Conservation (phyloP, 495 filamentous ascomycete species). For the Lichenothelia convexa region DNA sequence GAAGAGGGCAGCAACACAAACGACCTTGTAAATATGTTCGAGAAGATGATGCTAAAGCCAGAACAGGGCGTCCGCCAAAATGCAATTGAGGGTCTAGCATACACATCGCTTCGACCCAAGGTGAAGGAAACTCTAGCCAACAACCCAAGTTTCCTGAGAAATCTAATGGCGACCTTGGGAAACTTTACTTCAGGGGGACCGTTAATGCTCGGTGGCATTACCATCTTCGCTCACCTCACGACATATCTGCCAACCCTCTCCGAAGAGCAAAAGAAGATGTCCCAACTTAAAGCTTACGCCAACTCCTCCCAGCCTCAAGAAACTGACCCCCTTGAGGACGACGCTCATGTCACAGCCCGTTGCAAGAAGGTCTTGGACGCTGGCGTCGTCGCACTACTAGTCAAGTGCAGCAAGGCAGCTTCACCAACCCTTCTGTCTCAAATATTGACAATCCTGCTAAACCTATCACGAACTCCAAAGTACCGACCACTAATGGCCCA, state of each 20-base stretch:
- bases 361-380: conserved; percentile 62
- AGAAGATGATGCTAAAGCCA: conserved; percentile 44
- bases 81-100: conserved; percentile 85
- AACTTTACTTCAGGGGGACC: conserved; percentile 42
- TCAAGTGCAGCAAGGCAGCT: conserved; percentile 46
- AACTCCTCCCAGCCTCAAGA: conserved; percentile 49
- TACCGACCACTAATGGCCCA: conserved; percentile 67
- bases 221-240: conserved; percentile 66
- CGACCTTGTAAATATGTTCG: conserved; percentile 63
- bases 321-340: conserved; percentile 49
- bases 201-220: conserved; percentile 69
- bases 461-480: conserved; percentile 50
- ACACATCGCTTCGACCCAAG: conserved; percentile 61
- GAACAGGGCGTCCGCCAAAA: conserved; percentile 38
- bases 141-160: conserved; percentile 45
- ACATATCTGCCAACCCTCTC: conserved; percentile 58
- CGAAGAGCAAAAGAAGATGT: conserved; percentile 82
- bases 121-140: conserved; percentile 63
- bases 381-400: conserved; percentile 54
- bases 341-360: conserved; percentile 54
- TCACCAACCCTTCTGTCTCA: conserved; percentile 46
- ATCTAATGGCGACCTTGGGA: conserved; percentile 45
- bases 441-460: conserved; percentile 56
- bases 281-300: conserved; percentile 81
- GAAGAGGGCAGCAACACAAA: conserved; percentile 33